These are phyloP conservation scores for Candida ortonii DNA, from an alignment of 805 yeast species.

Conservation along the genomic window DNA sequence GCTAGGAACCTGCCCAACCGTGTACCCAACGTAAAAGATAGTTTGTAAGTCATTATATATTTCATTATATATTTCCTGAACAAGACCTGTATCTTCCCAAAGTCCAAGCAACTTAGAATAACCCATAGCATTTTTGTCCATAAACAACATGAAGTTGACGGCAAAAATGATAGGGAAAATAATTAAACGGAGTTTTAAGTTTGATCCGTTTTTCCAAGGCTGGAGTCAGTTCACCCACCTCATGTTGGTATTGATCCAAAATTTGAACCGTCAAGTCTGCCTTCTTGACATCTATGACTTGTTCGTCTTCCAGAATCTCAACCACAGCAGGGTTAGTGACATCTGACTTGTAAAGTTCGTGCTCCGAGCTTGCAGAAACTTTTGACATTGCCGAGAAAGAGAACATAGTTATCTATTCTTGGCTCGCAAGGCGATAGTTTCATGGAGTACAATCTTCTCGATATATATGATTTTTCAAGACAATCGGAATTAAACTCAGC, in stretches of 20 bases:
- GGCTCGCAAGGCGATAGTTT: slow-evolving; percentile 1
- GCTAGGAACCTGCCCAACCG: slow-evolving; percentile 42
- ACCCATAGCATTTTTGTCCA: slow-evolving; percentile 6
- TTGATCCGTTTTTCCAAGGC: slow-evolving; percentile 1
- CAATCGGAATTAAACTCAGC: no score
- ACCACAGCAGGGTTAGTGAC: background rate
- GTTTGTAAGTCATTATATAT: slow-evolving; percentile 45
- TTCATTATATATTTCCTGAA: slow-evolving; percentile 40
- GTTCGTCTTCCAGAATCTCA: background rate
- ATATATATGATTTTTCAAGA: background rate
- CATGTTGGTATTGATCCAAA: slow-evolving; percentile 1
- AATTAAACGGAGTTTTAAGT: slow-evolving; percentile 1
- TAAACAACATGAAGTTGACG: slow-evolving; percentile 5
- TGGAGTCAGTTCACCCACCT: slow-evolving; percentile 2
- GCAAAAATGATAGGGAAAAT: slow-evolving; percentile 3
- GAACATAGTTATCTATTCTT: background rate
- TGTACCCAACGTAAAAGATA: slow-evolving; percentile 45
- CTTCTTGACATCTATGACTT: background rate
- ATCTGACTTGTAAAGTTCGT: background rate
- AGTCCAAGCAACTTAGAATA: slow-evolving; percentile 31
- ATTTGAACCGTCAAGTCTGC: slow-evolving; percentile 5
- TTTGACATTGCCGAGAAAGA: background rate
- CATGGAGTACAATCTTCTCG: background rate
- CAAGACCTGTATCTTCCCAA: slow-evolving; percentile 41
- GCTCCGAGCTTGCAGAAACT: background rate